Conservation (phyloP, 176 grass and related monocot species). For the Phoenix roebelenii region DNA sequence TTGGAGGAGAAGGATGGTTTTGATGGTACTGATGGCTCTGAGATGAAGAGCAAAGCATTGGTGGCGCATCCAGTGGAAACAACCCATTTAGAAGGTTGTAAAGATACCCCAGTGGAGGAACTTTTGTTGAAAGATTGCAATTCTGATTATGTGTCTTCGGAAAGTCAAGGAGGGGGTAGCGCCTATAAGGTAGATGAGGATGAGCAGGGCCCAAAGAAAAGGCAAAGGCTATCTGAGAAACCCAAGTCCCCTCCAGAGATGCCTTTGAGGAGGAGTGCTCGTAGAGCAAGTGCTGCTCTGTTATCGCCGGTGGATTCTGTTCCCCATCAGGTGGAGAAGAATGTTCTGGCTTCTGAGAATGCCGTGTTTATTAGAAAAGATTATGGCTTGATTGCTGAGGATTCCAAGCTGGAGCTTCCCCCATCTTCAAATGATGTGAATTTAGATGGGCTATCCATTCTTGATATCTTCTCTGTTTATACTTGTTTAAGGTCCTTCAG, state of each 20-base stretch:
- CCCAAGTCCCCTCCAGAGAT: neutral
- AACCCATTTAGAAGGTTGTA: neutral
- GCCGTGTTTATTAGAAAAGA: conserved; percentile 30
- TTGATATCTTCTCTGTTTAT: conserved; percentile 83
- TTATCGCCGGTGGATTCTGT: neutral
- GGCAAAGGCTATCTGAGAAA: conserved; percentile 9
- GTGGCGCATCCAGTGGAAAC: neutral
- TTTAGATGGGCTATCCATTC: conserved; percentile 52
- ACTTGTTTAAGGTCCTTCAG: conserved; percentile 77
- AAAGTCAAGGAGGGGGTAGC: neutral
- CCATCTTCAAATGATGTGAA: conserved; percentile 53
- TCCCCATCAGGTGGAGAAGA: conserved; percentile 18
- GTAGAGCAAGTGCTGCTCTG: conserved; percentile 43
- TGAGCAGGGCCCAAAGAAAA: conserved; percentile 1
- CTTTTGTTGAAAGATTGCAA: neutral
- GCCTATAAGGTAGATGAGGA: neutral
- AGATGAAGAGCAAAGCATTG: neutral
- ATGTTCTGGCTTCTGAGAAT: conserved; percentile 2
- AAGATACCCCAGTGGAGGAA: neutral
- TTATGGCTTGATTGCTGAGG: conserved; percentile 18
- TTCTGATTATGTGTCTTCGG: neutral
- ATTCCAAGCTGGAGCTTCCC: conserved; percentile 51
- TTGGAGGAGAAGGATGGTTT: conserved; percentile 4
- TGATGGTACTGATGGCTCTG: neutral
- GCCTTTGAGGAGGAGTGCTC: conserved; percentile 56